Conservation (phyloP, 495 filamentous ascomycete genomes). For the Letharia columbiana region DNA sequence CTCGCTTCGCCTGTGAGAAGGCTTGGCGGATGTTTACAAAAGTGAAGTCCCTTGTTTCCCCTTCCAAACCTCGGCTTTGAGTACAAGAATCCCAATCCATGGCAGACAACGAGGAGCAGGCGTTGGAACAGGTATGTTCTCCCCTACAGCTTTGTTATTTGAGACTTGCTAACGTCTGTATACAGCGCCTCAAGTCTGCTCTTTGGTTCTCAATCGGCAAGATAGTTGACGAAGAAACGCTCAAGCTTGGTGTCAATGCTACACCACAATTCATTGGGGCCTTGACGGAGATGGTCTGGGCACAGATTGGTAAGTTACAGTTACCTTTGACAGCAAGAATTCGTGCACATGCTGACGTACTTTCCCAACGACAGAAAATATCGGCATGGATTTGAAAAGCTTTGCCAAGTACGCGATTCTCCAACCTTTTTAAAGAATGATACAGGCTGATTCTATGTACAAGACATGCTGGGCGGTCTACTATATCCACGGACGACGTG, state of each 20-base stretch:
- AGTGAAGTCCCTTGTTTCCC: not conserved
- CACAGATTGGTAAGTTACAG: constrained; percentile 61
- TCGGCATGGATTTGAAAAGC: constrained; percentile 64
- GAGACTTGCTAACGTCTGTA: not conserved
- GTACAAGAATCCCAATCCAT: constrained; percentile 18
- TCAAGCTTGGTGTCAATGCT: constrained; percentile 68
- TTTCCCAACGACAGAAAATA: constrained; percentile 47
- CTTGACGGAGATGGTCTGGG: constrained; percentile 83
- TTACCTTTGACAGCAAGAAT: not conserved
- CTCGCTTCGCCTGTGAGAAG: not conserved
- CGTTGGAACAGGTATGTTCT: constrained; percentile 34
- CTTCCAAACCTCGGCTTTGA: not conserved
- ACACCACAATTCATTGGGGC: constrained; percentile 94
- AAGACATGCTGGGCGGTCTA: constrained; percentile 75
- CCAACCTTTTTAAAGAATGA: not conserved
- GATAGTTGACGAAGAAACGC: constrained; percentile 78
- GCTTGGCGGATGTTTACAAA: constrained; percentile 7
- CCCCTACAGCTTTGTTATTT: not conserved
- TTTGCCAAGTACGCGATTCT: constrained; percentile 55
- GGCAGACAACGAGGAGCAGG: constrained; percentile 34
- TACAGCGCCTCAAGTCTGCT: constrained; percentile 78
- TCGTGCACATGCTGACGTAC: constrained; percentile 6
- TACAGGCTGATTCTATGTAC: constrained; percentile 3
- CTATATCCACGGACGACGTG: constrained; percentile 77
- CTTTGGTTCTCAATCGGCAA: constrained; percentile 89